Evolutionary conservation across 139 green algal species (phyloP), one percentile per base, ranked within the genome.

Genomic region (Pseudopediastrum boryanum): DNA sequence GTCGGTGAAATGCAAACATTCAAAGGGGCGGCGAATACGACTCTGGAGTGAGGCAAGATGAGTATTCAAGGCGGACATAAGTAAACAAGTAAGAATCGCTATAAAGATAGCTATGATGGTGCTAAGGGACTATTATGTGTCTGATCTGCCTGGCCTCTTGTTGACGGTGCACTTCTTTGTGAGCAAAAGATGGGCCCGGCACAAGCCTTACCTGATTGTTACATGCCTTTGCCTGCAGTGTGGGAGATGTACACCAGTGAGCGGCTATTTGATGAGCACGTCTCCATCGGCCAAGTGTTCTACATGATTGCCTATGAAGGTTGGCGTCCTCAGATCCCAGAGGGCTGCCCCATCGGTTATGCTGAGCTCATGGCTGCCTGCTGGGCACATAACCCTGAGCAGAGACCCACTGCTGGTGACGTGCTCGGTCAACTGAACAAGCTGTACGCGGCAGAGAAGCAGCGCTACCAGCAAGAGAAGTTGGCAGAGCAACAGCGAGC

Each of bases 281-380:
- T 83, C 31, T 84, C 42, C 13, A 48, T 82, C 1, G 66, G 58
- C 1, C 83, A 87, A 65, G 78, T 87, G 4, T 85, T 87, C 50
- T 87, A 83, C 74, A 83, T 80, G 78, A 79, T 84, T 33, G 59
- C 80, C 8, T 78, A 81, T 33, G 50, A 72, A 7, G 44, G 44
- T 13, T 78, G 71, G 71, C 54, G n/a, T 9, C 71, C 71, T 46
- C 81, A 25, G 36, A 52, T 89, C 25, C 84, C 84, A 3, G 38
- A 56, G 0, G 39, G 50, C 58, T 81, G 71, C 50, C 84, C 84
- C 23, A 41, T 73, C 25, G 70, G 54, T 3, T 89, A 83, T 36
- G 50, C 39, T 6, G 38, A 64, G 39, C 73, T 89, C n/a, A 87
- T 89, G 77, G 36, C 21, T 2, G 43, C 51, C 13, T 89, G 84